A percentile compares a stretch with the other conserved stretches of the same genome.
Evolutionary conservation across 2,329 filamentous ascomycete species (phyloP).

Genomic region (Septoria linicola): DNA sequence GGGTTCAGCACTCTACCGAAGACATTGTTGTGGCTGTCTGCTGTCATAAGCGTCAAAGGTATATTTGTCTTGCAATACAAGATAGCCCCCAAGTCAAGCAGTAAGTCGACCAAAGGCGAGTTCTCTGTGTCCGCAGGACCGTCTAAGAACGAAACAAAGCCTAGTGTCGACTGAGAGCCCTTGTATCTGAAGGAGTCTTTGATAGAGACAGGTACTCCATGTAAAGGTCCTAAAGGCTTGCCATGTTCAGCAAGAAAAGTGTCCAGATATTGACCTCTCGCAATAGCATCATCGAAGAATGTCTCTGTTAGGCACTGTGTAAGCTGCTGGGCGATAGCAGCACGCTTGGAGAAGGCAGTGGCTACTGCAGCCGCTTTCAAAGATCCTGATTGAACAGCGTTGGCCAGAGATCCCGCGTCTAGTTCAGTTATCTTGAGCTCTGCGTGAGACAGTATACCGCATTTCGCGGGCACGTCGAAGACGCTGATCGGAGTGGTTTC

Average conservation of each 20-base stretch:
- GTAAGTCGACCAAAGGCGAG: conserved; percentile 39
- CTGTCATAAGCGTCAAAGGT: conserved; percentile 46
- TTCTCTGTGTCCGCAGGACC: conserved; percentile 33
- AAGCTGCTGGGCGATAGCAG: conserved; percentile 42
- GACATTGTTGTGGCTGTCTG: conserved; percentile 37
- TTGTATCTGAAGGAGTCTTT: conserved; percentile 65
- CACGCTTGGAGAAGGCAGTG: conserved; percentile 49
- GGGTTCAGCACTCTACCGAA: conserved; percentile 59
- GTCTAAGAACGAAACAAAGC: conserved; percentile 52
- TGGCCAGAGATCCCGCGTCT: conserved; percentile 45
- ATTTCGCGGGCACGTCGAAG: conserved; percentile 52
- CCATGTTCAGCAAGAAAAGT: conserved; percentile 23
- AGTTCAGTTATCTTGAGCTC: conserved; percentile 59
- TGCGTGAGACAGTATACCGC: conserved; percentile 50
- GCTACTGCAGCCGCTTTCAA: conserved; percentile 23
- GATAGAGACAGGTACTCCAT: conserved; percentile 56
- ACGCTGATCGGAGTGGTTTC: conserved; percentile 36
- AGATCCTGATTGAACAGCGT: conserved; percentile 37
- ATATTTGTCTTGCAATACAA: conserved; percentile 56
- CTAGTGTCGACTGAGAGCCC: conserved; percentile 58
- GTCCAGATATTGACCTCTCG: conserved; percentile 30
- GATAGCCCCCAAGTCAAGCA: conserved; percentile 47
- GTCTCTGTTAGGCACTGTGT: conserved; percentile 37
- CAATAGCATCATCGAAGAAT: conserved; percentile 46
- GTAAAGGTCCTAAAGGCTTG: conserved; percentile 33